These are phyloP conservation scores for Aschersonia sp. DNA, from an alignment of 2,329 filamentous ascomycete species.

Conservation along the genomic window DNA sequence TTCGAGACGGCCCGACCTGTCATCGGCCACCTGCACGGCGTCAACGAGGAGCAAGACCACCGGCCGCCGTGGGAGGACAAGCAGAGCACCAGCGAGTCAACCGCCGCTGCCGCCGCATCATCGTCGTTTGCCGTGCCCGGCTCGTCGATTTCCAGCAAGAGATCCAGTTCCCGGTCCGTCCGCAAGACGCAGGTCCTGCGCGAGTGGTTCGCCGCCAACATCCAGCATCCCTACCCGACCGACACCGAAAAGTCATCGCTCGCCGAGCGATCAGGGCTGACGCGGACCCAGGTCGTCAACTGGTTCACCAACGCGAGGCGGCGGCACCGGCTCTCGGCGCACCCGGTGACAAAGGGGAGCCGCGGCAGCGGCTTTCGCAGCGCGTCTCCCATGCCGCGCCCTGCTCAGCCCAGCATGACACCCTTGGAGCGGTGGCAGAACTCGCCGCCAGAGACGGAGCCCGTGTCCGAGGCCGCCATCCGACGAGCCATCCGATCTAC, in stretches of 20 bases:
- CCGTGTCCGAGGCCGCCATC: conserved; percentile 22
- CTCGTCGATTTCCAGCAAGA: conserved; percentile 10
- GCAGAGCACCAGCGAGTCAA: too few species aligned
- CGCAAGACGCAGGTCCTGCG: conserved; percentile 28
- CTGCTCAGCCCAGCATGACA: conserved; percentile 20
- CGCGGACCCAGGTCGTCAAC: conserved; percentile 27
- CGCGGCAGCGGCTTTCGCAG: conserved; percentile 13
- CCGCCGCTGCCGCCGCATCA: background rate
- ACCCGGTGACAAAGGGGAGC: conserved; percentile 11
- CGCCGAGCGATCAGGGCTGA: conserved; percentile 27
- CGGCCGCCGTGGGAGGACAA: background rate
- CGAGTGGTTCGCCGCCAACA: conserved; percentile 29
- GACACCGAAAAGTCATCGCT: conserved; percentile 28
- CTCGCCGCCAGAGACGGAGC: conserved; percentile 30
- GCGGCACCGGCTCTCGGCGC: conserved; percentile 23
- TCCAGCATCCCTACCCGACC: conserved; percentile 31
- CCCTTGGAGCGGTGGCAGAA: conserved; percentile 28
- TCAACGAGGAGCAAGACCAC: conserved; percentile 21
- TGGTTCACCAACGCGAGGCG: conserved; percentile 37
- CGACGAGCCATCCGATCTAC: conserved; percentile 14
- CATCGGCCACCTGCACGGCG: conserved; percentile 31
- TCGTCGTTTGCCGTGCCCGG: conserved; percentile 1
- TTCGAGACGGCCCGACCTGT: conserved; percentile 33
- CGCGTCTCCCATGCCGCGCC: conserved; percentile 27
- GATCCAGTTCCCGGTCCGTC: conserved; percentile 24